Percentiles rank a stretch among this genome's conserved stretches.
Evolutionary conservation across 305 asterid genomes (phyloP).

Genomic region (Rubia peregrina): DNA sequence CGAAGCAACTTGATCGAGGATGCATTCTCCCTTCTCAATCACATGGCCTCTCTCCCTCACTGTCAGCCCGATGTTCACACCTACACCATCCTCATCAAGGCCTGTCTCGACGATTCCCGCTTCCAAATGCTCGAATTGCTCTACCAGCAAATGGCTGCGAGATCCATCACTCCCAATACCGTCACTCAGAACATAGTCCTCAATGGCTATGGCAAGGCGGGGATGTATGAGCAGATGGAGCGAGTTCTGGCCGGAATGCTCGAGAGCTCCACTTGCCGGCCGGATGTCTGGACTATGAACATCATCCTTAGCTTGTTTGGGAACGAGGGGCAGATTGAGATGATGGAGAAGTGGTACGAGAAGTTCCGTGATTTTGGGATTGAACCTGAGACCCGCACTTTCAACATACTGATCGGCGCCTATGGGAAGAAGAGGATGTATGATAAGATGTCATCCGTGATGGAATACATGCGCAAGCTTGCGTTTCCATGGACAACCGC

Average conservation of each 20-base stretch:
- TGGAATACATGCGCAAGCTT: conserved; percentile 93
- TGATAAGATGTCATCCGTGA: conserved; percentile 82
- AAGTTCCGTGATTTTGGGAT: conserved; percentile 72
- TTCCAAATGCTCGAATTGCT: conserved; percentile 69
- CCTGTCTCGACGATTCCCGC: conserved; percentile 62
- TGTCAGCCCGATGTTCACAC: conserved; percentile 93
- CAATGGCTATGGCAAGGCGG: conserved; percentile 81
- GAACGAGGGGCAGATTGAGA: conserved; percentile 67
- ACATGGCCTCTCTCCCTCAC: conserved; percentile 58
- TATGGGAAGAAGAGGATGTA: conserved; percentile 84
- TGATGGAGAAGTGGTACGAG: conserved; percentile 94
- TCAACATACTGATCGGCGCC: conserved; percentile 81
- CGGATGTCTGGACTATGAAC: conserved; percentile 96
- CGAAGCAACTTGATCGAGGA: conserved; percentile 62
- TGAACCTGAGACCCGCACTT: conserved; percentile 81
- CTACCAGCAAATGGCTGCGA: conserved; percentile 56
- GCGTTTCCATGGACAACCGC: conserved; percentile 86
- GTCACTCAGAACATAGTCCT: conserved; percentile 82
- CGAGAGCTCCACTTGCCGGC: conserved; percentile 43
- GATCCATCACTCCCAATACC: conserved; percentile 62
- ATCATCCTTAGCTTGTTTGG: conserved; percentile 69
- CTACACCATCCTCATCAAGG: conserved; percentile 77
- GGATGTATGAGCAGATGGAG: conserved; percentile 84
- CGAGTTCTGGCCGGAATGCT: conserved; percentile 65
- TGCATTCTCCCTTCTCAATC: conserved; percentile 56